Percentiles rank a stretch among this genome's conserved stretches.
Conservation (phyloP, 306 rosid genomes). For the Hippophae rhamnoides region DNA sequence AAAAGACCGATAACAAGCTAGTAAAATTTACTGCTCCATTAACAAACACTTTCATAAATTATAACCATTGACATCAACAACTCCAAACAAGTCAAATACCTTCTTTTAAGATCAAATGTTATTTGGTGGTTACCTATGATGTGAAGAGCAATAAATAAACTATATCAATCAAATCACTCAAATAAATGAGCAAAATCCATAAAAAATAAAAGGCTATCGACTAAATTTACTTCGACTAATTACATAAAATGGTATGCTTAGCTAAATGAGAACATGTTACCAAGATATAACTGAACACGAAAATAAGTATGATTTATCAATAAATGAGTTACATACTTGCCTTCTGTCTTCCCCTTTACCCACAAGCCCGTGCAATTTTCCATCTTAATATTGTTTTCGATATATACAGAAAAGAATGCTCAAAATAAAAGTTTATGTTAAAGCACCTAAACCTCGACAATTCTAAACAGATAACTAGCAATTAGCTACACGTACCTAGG, state of each 20-base stretch:
- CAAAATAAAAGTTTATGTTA: background rate
- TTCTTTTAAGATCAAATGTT: no score
- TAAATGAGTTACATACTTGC: background rate
- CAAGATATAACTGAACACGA: background rate
- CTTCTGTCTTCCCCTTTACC: no score
- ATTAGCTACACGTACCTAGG: constrained; percentile 13
- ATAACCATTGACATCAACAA: no score
- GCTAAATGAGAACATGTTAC: background rate
- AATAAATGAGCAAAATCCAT: background rate
- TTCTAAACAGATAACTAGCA: constrained; percentile 9
- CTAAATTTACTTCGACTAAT: background rate
- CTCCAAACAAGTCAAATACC: no score
- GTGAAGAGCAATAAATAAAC: no score
- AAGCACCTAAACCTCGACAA: constrained; percentile 3
- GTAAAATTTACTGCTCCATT: no score
- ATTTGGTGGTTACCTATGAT: no score
- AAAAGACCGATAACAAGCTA: no score
- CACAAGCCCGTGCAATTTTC: no score
- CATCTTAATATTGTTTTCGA: no score
- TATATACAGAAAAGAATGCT: no score
- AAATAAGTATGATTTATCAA: background rate
- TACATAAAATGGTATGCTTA: background rate
- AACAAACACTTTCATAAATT: no score
- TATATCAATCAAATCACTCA: background rate
- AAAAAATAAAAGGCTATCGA: background rate